Percentiles rank a stretch among this genome's conserved stretches.
These are phyloP conservation scores for Leishmania lainsoni DNA, from an alignment of 208 protist species.

Conservation along the genomic window DNA sequence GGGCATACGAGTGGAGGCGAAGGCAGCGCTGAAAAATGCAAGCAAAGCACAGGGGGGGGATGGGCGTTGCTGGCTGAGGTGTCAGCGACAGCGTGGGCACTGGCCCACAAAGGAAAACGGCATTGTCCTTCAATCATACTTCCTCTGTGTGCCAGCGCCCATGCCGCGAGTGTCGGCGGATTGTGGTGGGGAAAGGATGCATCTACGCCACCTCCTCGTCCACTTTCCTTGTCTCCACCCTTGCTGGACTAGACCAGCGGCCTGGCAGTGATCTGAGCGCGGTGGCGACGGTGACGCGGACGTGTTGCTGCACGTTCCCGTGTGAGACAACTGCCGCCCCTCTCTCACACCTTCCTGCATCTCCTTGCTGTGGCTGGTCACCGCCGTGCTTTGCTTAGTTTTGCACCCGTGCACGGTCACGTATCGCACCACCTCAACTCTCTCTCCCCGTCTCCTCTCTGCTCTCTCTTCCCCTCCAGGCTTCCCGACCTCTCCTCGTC, in stretches of 20 bases:
- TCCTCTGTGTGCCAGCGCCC: constrained; percentile 11
- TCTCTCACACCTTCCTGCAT: neutral
- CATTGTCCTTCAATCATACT: constrained; percentile 2
- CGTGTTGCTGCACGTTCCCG: neutral
- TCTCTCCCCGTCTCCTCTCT: neutral
- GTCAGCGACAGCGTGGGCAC: neutral
- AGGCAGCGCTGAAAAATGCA: neutral
- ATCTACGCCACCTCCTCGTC: neutral
- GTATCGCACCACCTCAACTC: neutral
- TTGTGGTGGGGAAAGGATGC: neutral
- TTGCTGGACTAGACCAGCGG: too few relatives aligned
- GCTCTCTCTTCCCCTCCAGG: neutral
- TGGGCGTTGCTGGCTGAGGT: neutral
- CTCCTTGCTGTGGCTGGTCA: neutral
- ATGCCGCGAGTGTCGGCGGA: neutral
- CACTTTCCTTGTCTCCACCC: neutral
- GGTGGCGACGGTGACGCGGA: too few relatives aligned
- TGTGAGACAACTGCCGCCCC: neutral
- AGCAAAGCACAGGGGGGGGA: neutral
- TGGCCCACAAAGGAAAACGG: neutral
- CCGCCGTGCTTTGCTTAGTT: neutral
- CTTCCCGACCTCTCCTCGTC: neutral
- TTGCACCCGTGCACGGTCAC: neutral
- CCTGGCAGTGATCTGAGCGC: too few relatives aligned
- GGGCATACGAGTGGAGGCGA: neutral